These are phyloP conservation scores for Raffaelea arxii DNA, from an alignment of 2,329 filamentous ascomycete genomes.

Conservation along the genomic window DNA sequence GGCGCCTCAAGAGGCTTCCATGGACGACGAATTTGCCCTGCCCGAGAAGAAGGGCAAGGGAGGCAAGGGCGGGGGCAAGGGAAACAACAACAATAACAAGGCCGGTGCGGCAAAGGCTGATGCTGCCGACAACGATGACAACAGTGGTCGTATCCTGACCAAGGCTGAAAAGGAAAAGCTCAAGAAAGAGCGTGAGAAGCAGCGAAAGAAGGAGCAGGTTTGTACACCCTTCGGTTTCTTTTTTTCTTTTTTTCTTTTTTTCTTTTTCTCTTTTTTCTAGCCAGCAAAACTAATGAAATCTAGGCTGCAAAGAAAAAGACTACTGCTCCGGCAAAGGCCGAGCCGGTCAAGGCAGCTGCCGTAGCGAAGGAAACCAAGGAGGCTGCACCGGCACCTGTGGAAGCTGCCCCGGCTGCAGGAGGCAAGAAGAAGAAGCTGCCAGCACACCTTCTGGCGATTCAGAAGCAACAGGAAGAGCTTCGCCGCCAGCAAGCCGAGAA, in stretches of 20 bases:
- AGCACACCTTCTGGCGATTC: slow-evolving; percentile 59
- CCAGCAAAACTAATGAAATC: slow-evolving; percentile 3
- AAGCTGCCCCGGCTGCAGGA: slow-evolving; percentile 28
- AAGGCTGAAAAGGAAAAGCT: slow-evolving; percentile 98
- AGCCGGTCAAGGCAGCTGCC: slow-evolving; percentile 42
- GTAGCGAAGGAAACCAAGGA: slow-evolving; percentile 28
- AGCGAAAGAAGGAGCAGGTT: slow-evolving; percentile 96
- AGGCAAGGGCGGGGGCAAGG: slow-evolving; percentile 32
- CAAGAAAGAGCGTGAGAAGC: slow-evolving; percentile 98
- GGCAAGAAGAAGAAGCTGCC: slow-evolving; percentile 85
- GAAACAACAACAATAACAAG: slow-evolving; percentile 27
- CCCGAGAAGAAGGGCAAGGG: slow-evolving; percentile 68
- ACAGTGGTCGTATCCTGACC: slow-evolving; percentile 65
- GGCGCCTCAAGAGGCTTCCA: slow-evolving; percentile 68
- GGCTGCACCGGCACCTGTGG: slow-evolving; percentile 30
- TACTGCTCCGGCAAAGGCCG: slow-evolving; percentile 34
- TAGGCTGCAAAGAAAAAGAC: slow-evolving; percentile 80
- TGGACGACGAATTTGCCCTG: slow-evolving; percentile 78
- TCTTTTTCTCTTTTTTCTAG: too few relatives aligned
- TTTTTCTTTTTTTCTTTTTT: too few relatives aligned
- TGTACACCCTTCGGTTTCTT: slow-evolving; percentile 2
- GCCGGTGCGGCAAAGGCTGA: slow-evolving; percentile 35
- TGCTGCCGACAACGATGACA: slow-evolving; percentile 41
- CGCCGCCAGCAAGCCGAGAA: slow-evolving; percentile 55
- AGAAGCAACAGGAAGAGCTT: slow-evolving; percentile 78